A percentile compares a stretch with the other conserved stretches of the same genome.
Evolutionary conservation across 2,329 filamentous ascomycete species (phyloP).

Genomic region (Cytospora paraplurivora): DNA sequence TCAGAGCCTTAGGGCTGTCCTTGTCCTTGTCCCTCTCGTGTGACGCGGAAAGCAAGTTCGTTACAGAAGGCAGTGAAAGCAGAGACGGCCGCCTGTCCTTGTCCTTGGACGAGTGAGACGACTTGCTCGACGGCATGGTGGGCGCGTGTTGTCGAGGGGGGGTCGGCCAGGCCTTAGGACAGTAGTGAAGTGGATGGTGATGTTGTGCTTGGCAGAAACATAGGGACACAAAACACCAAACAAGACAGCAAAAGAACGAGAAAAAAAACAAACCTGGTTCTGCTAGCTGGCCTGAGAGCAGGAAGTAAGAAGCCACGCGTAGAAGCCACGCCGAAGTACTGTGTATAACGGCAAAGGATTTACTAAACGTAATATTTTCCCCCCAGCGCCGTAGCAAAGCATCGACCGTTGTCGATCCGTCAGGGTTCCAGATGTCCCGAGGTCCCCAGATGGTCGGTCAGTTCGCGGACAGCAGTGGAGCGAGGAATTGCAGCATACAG

Average conservation of each 20-base stretch:
- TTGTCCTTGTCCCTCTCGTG: slow-evolving; percentile 22
- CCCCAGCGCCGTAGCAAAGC: neutral
- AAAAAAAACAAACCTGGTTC: neutral
- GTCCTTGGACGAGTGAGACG: slow-evolving; percentile 26
- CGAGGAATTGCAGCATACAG: slow-evolving; percentile 7
- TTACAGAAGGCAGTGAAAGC: slow-evolving; percentile 25
- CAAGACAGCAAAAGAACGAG: slow-evolving; percentile 6
- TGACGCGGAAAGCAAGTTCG: slow-evolving; percentile 22
- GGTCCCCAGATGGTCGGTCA: slow-evolving; percentile 10
- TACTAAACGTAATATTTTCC: slow-evolving; percentile 12
- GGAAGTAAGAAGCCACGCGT: neutral
- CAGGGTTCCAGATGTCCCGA: neutral
- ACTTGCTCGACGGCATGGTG: slow-evolving; percentile 31
- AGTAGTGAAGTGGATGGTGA: slow-evolving; percentile 3
- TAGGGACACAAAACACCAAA: slow-evolving; percentile 5
- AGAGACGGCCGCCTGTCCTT: slow-evolving; percentile 26
- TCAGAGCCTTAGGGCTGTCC: slow-evolving; percentile 12
- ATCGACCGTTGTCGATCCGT: slow-evolving; percentile 20
- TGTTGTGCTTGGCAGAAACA: neutral
- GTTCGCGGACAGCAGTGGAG: slow-evolving; percentile 17
- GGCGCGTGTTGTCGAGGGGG: slow-evolving; percentile 12
- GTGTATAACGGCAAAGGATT: slow-evolving; percentile 14
- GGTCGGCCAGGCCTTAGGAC: slow-evolving; percentile 8
- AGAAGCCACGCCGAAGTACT: slow-evolving; percentile 8
- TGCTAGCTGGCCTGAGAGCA: slow-evolving; percentile 9